These are phyloP conservation scores for Hyphodiscus sp. DNA, from an alignment of 2,329 filamentous ascomycete species.

Conservation along the genomic window DNA sequence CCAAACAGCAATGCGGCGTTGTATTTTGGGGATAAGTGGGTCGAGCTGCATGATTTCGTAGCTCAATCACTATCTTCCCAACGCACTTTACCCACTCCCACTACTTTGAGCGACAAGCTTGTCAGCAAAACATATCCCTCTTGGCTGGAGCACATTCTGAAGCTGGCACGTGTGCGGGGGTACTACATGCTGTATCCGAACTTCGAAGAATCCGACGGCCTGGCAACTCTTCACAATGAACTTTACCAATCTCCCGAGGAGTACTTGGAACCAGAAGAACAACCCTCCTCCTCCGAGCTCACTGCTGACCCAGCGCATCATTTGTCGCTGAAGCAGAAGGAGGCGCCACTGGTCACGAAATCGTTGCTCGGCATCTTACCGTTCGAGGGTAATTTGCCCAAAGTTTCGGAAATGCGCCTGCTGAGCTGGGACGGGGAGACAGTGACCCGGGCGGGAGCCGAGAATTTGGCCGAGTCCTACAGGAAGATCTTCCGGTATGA, in stretches of 20 bases:
- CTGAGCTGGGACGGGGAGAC: conserved; percentile 57
- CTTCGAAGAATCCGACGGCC: conserved; percentile 35
- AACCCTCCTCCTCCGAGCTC: conserved; percentile 14
- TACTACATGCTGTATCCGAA: conserved; percentile 78
- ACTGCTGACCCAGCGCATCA: conserved; percentile 25
- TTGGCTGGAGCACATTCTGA: conserved; percentile 73
- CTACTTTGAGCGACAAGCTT: conserved; percentile 44
- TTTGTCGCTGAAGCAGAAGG: conserved; percentile 22
- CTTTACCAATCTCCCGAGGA: conserved; percentile 68
- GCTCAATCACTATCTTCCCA: conserved; percentile 34
- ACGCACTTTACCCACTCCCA: conserved; percentile 31
- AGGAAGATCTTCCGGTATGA: conserved; percentile 51
- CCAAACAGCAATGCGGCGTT: conserved; percentile 78
- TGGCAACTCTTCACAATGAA: conserved; percentile 75
- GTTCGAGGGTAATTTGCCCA: conserved; percentile 36
- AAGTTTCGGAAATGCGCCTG: conserved; percentile 46
- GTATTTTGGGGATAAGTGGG: conserved; percentile 81
- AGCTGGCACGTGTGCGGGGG: conserved; percentile 67
- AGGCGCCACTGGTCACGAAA: conserved; percentile 36
- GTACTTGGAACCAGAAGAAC: conserved; percentile 31
- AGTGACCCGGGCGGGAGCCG: conserved; percentile 36
- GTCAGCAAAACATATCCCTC: conserved; percentile 65
- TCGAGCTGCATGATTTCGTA: conserved; percentile 76
- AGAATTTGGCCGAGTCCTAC: conserved; percentile 44
- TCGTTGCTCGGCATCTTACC: conserved; percentile 46